These are phyloP conservation scores for Solanum boliviense DNA, from an alignment of 257 asterid genomes.

Conservation along the genomic window DNA sequence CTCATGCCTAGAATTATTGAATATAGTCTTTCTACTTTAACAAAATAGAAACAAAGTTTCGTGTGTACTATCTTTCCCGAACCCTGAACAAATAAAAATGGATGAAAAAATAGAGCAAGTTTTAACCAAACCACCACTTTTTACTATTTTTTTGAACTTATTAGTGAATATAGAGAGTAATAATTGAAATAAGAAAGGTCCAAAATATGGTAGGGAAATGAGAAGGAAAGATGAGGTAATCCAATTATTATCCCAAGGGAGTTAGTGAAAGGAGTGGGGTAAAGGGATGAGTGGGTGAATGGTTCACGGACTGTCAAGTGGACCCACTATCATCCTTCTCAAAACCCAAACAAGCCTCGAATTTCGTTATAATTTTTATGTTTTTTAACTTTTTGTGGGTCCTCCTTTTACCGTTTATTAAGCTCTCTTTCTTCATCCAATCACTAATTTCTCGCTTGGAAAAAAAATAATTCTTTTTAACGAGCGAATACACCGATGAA, in stretches of 20 bases:
- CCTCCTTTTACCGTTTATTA: not conserved
- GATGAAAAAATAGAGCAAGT: not conserved
- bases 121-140: not conserved
- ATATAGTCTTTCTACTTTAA: too few relatives aligned
- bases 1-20: too few relatives aligned
- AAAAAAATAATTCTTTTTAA: too few relatives aligned
- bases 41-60: too few relatives aligned
- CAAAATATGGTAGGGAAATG: not conserved
- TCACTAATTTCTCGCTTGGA: too few relatives aligned
- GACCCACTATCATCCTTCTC: conserved; percentile 7
- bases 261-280: conserved; percentile 10
- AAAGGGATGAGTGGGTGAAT: not conserved
- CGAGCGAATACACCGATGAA: too few relatives aligned
- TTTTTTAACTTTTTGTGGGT: not conserved
- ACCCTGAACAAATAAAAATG: too few relatives aligned
- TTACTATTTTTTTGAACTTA: too few relatives aligned
- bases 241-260: conserved; percentile 3
- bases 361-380: not conserved
- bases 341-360: not conserved
- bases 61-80: not conserved
- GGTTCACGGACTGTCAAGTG: conserved; percentile 21
- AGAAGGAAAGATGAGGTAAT: conserved; percentile 1
- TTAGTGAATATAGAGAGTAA: not conserved
- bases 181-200: not conserved
- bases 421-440: not conserved